Evolutionary conservation across 2,329 filamentous ascomycete species (phyloP).

Genomic region (Sporothrix mexicana): DNA sequence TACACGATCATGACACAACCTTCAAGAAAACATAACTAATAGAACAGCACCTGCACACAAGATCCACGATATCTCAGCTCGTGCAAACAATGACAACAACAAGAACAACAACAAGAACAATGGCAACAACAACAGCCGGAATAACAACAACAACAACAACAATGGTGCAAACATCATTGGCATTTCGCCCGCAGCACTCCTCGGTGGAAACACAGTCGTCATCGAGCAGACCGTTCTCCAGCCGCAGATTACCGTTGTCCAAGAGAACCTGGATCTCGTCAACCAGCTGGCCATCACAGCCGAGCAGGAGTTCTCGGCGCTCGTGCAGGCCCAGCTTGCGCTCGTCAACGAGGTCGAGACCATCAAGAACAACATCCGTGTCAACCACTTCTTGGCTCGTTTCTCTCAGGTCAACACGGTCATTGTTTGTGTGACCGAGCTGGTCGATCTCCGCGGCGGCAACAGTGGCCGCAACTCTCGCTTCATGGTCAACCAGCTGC

Average conservation of each 20-base stretch:
- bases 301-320: slow-evolving; percentile 48
- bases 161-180: slow-evolving; percentile 33
- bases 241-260: slow-evolving; percentile 44
- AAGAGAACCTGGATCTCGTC: slow-evolving; percentile 47
- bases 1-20: not conserved
- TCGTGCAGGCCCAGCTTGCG: slow-evolving; percentile 48
- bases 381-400: slow-evolving; percentile 49
- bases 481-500: slow-evolving; percentile 50
- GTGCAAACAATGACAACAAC: slow-evolving; percentile 36
- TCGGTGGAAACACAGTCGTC: slow-evolving; percentile 41
- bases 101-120: slow-evolving; percentile 39
- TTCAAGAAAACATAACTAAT: not conserved
- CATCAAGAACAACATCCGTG: slow-evolving; percentile 52
- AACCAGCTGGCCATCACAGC: slow-evolving; percentile 45
- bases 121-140: slow-evolving; percentile 44
- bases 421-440: slow-evolving; percentile 47
- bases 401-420: slow-evolving; percentile 49
- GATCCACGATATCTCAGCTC: not conserved
- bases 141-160: slow-evolving; percentile 28
- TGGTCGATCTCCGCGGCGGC: slow-evolving; percentile 46
- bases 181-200: slow-evolving; percentile 34
- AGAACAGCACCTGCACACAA: slow-evolving; percentile 36
- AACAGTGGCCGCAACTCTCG: slow-evolving; percentile 43
- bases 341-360: slow-evolving; percentile 48
- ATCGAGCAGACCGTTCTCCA: slow-evolving; percentile 46